Evolutionary conservation across 805 yeast species (phyloP).

Genomic region (Brettanomyces naardenensis): DNA sequence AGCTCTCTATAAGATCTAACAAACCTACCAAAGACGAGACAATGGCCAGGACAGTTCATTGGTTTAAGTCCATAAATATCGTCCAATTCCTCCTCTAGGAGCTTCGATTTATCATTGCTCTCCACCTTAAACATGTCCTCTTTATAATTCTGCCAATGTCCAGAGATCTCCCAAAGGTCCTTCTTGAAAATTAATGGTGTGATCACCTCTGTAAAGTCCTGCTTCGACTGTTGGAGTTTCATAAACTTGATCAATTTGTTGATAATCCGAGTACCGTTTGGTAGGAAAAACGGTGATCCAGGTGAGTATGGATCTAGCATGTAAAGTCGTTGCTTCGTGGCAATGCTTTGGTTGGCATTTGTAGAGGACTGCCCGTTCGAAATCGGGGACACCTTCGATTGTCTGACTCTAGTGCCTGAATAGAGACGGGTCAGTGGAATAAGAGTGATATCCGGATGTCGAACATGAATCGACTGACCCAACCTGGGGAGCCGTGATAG

Average conservation of each 20-base stretch:
- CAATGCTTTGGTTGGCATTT: conserved; percentile 33
- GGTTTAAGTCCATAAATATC: conserved; percentile 70
- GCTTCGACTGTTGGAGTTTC: conserved; percentile 72
- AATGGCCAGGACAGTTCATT: conserved; percentile 50
- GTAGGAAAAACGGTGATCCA: conserved; percentile 86
- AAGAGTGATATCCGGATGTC: too few relatives aligned
- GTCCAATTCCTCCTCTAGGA: conserved; percentile 30
- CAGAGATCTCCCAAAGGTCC: conserved; percentile 81
- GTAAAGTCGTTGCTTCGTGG: conserved; percentile 66
- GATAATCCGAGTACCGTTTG: conserved; percentile 85
- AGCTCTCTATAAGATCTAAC: conserved; percentile 80
- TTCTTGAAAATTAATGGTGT: conserved; percentile 85
- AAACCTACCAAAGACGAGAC: conserved; percentile 67
- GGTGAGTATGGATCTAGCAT: conserved; percentile 79
- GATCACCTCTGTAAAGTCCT: conserved; percentile 86
- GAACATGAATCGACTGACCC: too few relatives aligned
- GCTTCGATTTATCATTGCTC: conserved; percentile 36
- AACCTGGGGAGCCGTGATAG: too few relatives aligned
- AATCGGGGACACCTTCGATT: too few relatives aligned
- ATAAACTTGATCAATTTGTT: conserved; percentile 73
- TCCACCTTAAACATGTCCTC: conserved; percentile 91
- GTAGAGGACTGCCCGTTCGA: conserved; percentile 10
- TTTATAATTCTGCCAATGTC: conserved; percentile 93
- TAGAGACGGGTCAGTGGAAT: too few relatives aligned
- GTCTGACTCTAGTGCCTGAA: too few relatives aligned